phyloP scores from a whole-genome alignment of 1,139 yeast genomes.

The Debaryomyces udenii region DNA sequence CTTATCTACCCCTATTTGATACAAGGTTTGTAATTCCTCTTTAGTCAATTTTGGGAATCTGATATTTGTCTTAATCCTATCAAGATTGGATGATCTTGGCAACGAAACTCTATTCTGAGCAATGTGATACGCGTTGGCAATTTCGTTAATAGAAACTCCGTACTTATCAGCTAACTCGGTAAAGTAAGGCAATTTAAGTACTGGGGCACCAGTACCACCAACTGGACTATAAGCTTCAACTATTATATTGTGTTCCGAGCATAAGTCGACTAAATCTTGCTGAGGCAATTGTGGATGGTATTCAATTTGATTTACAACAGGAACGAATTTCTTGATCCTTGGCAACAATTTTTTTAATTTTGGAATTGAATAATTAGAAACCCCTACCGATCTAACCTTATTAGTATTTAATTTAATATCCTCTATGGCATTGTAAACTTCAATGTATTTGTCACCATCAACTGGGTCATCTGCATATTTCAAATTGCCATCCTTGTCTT shows the following conservation, averaged over 20 bases:
- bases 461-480: constrained; percentile 46
- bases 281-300: constrained; percentile 45
- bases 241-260: constrained; percentile 26
- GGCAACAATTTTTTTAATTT: constrained; percentile 32
- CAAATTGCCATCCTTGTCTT: constrained; percentile 43
- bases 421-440: constrained; percentile 52
- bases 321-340: constrained; percentile 27
- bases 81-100: constrained; percentile 43
- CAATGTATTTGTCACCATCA: constrained; percentile 41
- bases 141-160: constrained; percentile 35
- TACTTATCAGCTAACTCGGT: constrained; percentile 35
- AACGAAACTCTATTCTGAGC: constrained; percentile 34
- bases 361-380: constrained; percentile 36
- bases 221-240: constrained; percentile 41
- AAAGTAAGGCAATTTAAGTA: constrained; percentile 36
- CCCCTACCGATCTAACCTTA: constrained; percentile 36
- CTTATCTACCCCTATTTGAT: constrained; percentile 44
- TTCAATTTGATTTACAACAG: constrained; percentile 42
- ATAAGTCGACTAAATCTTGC: constrained; percentile 34
- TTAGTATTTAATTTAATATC: constrained; percentile 36
- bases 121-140: constrained; percentile 42
- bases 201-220: constrained; percentile 41
- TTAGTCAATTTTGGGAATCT: constrained; percentile 42
- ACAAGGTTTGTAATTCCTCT: constrained; percentile 46
- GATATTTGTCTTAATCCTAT: constrained; percentile 34